phyloP scores from a whole-genome alignment of 345 rosid genomes.

The Murraya paniculata region DNA sequence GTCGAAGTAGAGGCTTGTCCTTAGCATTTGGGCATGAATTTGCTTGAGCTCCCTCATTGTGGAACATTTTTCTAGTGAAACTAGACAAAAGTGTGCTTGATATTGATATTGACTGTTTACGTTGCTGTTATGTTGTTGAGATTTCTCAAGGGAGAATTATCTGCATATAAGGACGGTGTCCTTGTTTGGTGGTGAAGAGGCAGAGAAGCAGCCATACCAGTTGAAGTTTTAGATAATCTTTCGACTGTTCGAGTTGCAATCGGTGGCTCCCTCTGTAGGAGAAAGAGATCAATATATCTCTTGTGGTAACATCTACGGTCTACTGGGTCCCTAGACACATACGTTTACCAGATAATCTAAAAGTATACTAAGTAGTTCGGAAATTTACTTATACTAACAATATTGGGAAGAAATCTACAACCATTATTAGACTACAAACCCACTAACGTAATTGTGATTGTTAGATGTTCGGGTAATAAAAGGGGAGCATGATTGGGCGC shows the following conservation, averaged over 20 bases:
- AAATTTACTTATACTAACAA: no score
- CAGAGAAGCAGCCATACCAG: slow-evolving; percentile 10
- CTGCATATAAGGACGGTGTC: slow-evolving; percentile 7
- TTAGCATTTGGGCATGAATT: slow-evolving; percentile 1
- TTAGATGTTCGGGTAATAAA: no score
- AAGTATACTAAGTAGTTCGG: no score
- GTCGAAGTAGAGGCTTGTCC: background rate
- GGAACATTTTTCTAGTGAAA: slow-evolving; percentile 1
- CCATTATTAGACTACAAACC: no score
- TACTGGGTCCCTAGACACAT: no score
- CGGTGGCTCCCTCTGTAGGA: background rate
- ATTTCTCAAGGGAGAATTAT: background rate
- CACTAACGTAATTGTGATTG: no score
- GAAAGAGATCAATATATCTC: background rate
- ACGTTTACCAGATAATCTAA: no score
- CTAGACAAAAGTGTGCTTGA: background rate
- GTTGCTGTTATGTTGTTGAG: background rate
- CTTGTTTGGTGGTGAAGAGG: background rate
- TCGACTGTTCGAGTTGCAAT: background rate
- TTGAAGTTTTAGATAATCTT: background rate
- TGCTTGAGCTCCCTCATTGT: background rate
- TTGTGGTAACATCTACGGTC: background rate
- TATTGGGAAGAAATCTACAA: no score
- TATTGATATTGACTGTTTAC: background rate
- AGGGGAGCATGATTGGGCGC: no score